Conservation (phyloP, 2,329 filamentous ascomycete genomes). For the Beauveria rudraprayagi region DNA sequence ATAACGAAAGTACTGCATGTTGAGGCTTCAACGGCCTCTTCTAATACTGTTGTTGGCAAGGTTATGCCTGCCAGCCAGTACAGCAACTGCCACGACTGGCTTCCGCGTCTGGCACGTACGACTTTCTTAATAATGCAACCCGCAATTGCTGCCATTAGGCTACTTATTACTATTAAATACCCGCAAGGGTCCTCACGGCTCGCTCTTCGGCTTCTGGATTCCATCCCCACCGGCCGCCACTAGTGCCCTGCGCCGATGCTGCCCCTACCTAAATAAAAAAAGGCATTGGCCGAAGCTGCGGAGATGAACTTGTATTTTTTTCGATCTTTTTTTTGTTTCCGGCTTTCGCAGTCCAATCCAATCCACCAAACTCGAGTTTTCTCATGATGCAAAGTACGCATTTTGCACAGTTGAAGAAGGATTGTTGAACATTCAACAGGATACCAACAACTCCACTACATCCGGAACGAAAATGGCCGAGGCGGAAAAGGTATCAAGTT, state of each 20-base stretch:
- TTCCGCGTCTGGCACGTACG: neutral
- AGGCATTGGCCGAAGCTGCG: constrained; percentile 3
- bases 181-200: constrained; percentile 2
- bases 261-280: neutral
- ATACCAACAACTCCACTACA: neutral
- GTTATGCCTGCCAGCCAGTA: neutral
- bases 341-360: neutral
- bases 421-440: neutral
- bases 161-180: neutral
- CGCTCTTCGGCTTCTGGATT: constrained; percentile 4
- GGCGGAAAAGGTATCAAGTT: neutral
- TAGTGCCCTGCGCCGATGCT: neutral
- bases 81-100: neutral
- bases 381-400: neutral
- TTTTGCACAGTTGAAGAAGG: neutral
- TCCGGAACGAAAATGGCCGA: neutral
- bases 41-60: neutral
- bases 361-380: neutral
- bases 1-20: neutral
- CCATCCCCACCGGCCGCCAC: neutral
- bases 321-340: neutral
- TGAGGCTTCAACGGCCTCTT: neutral
- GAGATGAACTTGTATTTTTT: neutral
- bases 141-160: neutral
- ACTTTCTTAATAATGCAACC: neutral